Evolutionary conservation across 495 filamentous ascomycete species (phyloP).

Genomic region (Schizothecium vesticola): DNA sequence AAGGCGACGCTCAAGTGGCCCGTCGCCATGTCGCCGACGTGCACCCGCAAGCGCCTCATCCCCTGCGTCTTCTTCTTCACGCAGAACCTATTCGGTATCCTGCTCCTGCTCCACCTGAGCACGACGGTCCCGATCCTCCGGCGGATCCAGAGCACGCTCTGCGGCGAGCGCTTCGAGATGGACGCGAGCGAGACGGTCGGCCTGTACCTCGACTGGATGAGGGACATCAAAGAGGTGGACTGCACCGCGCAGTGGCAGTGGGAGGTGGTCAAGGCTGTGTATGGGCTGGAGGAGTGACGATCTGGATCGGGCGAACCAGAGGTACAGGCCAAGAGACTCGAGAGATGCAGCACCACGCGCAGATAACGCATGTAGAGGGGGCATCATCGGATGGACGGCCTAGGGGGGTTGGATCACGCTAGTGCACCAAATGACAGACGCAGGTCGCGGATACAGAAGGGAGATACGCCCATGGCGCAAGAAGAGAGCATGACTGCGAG

Average conservation of each 20-base stretch:
- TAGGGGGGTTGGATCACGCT: background rate
- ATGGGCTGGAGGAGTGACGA: constrained; percentile 34
- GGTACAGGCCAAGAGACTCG: background rate
- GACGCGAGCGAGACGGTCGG: constrained; percentile 44
- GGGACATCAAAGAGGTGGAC: constrained; percentile 47
- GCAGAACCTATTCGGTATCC: constrained; percentile 52
- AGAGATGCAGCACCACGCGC: background rate
- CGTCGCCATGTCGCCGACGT: constrained; percentile 51
- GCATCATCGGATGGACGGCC: background rate
- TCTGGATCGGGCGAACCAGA: background rate
- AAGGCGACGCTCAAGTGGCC: constrained; percentile 51
- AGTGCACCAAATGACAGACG: background rate
- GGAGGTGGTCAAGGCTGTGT: constrained; percentile 43
- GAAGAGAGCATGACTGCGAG: background rate
- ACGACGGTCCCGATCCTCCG: constrained; percentile 42
- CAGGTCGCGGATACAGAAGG: background rate
- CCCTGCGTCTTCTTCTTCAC: constrained; percentile 56
- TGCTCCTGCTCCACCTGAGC: constrained; percentile 50
- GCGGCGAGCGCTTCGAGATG: constrained; percentile 41
- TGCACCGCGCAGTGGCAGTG: constrained; percentile 48
- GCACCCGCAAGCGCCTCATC: constrained; percentile 49
- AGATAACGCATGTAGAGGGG: background rate
- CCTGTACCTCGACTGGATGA: constrained; percentile 51
- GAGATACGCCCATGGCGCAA: background rate
- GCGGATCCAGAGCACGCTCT: constrained; percentile 38